These are phyloP conservation scores for Eucalyptus sideroxylon DNA, from an alignment of 345 rosid species.

Conservation along the genomic window DNA sequence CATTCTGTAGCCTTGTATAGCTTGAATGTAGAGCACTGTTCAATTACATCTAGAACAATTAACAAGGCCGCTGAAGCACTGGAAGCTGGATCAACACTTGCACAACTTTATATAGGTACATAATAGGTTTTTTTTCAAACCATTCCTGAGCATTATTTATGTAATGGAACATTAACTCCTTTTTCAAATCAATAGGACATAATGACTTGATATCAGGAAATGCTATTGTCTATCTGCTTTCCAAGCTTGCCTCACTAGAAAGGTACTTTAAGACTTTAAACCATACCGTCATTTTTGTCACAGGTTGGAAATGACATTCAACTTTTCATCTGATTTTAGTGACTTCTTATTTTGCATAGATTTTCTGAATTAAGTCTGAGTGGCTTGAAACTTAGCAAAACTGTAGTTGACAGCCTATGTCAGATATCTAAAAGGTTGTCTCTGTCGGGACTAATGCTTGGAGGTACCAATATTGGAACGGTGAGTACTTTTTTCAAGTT, in stretches of 20 bases:
- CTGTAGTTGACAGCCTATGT: constrained; percentile 58
- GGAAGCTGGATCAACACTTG: constrained; percentile 39
- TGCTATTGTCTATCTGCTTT: constrained; percentile 41
- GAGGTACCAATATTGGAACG: constrained; percentile 68
- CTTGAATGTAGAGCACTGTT: constrained; percentile 20
- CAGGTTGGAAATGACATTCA: not conserved
- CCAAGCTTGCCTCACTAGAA: constrained; percentile 44
- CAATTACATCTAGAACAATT: not conserved
- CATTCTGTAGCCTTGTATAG: constrained; percentile 53
- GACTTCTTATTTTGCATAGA: constrained; percentile 6
- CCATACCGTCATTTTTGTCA: not conserved
- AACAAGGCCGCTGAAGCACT: constrained; percentile 10
- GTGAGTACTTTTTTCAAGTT: constrained; percentile 17
- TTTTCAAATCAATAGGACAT: constrained; percentile 37
- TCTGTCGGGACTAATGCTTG: constrained; percentile 62
- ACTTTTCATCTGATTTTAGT: not conserved
- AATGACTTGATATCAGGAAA: constrained; percentile 60
- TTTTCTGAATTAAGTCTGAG: constrained; percentile 74
- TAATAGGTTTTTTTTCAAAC: not conserved
- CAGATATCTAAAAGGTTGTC: constrained; percentile 47
- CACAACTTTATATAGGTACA: constrained; percentile 74
- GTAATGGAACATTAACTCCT: not conserved
- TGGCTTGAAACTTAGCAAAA: constrained; percentile 66
- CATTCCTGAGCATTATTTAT: not conserved
- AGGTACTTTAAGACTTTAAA: constrained; percentile 23